Percentiles rank a stretch among this genome's conserved stretches.
These are phyloP conservation scores for Grammothele lineata DNA, from an alignment of 768 basidiomycete genomes.

Conservation along the genomic window DNA sequence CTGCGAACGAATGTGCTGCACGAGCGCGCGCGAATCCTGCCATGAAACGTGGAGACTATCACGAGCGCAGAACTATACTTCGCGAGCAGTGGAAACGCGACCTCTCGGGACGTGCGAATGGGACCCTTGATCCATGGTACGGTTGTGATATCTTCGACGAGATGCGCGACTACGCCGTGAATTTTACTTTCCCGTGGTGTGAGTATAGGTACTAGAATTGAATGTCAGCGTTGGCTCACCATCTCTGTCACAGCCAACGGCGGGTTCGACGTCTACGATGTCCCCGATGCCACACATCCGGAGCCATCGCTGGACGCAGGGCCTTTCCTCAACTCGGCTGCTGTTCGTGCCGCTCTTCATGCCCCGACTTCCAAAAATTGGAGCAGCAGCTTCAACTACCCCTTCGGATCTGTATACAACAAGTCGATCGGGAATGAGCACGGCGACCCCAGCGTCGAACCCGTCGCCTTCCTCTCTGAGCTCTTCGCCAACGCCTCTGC, in stretches of 20 bases:
- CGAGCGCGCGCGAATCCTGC: not conserved
- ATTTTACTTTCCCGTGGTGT: conserved; percentile 62
- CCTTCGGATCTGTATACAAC: conserved; percentile 28
- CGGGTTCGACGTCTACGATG: conserved; percentile 15
- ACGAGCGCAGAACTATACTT: not conserved
- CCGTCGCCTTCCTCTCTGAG: conserved; percentile 59
- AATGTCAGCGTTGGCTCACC: no score
- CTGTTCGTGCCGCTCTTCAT: conserved; percentile 55
- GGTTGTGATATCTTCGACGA: conserved; percentile 56
- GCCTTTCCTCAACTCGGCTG: conserved; percentile 56
- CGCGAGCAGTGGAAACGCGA: conserved; percentile 43
- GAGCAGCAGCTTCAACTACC: conserved; percentile 30
- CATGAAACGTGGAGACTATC: no score
- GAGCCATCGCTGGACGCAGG: conserved; percentile 44
- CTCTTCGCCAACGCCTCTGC: conserved; percentile 59
- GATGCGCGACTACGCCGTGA: conserved; percentile 65
- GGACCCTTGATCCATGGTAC: conserved; percentile 37
- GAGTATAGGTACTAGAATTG: not conserved
- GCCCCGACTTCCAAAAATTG: conserved; percentile 59
- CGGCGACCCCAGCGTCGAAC: conserved; percentile 32
- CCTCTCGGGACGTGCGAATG: conserved; percentile 46
- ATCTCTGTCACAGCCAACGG: conserved; percentile 4
- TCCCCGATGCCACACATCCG: conserved; percentile 31
- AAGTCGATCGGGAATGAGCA: conserved; percentile 9
- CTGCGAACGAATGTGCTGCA: conserved; percentile 1